Evolutionary conservation across 306 rosid genomes (phyloP), one percentile per base, ranked within the genome.

Genomic region (Oemleria cerasiformis): DNA sequence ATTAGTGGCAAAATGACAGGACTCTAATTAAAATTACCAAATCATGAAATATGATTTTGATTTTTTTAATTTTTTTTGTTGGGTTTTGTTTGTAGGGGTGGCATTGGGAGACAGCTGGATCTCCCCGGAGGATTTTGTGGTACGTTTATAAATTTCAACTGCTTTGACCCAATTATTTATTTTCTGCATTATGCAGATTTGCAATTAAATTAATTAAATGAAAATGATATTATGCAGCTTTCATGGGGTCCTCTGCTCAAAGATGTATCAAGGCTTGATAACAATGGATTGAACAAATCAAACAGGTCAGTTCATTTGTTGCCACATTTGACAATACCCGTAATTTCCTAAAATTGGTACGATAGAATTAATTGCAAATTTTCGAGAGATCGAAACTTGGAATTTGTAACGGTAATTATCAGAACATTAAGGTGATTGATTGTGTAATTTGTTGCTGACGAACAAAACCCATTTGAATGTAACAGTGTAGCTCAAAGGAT

Each of bases 161-260:
- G 38, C 19, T 45, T 43, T 61, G 63, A 68, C 63, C 21, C 51
- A 68, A 54, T 39, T 12, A 53, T 53, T 38, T 25, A 36, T 1
- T 16, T 67, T 0, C 30, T 17, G 71, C 11, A 67, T 3, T 16
- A 5, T 48, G 6, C 43, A 25, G 69, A 23, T 21, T 21, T 47
- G 40, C 4, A 67, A 56, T 57, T 57, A 57, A 12, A 55, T 55
- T 55, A 1, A 5, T 7, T 23, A 50, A 25, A 15, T 25, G 19
- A 39, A 9, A 13, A 48, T 30, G 10, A 14, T 49, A 39, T 47
- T 40, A 4, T 41, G 20, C 82, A 94, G 99, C 63, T 79, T 51
- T 87, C 99, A 45, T 94, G 99, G 99, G 99, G 95, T 78, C 95
- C 96, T 71, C 95, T 94, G 70, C 97, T 94, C 43, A 87, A 89